Evolutionary conservation across 1,139 yeast genomes (phyloP), one percentile per base, ranked within the genome.

Genomic region (Yamadazyma epiphylla): DNA sequence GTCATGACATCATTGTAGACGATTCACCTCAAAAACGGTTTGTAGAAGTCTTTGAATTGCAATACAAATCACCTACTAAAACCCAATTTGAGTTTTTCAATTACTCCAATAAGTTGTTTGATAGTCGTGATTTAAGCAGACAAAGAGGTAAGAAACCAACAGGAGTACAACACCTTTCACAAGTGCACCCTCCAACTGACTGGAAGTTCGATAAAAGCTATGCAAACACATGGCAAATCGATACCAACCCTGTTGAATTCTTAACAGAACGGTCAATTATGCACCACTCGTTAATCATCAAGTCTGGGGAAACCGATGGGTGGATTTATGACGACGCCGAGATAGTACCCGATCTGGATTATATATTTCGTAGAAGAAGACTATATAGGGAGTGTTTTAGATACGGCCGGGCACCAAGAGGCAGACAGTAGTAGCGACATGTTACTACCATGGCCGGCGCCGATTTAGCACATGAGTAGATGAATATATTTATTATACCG

Each of bases 31-130:
- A 80, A 29, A 62, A 70, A 0, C 60, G 70, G 31, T 54, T 66
- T 10, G 89, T 85, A 5, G 95, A 87, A 48, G 62, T 88, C 1
- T 88, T 69, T 51, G 95, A 87, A 53, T 64, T 88, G 17, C 84
- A 85, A 49, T 66, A 70, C 31, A 82, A 72, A 44, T 82, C 82
- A 22, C 63, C 78, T 11, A 70, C 83, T 3, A 75, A 78, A 4
- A 59, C 70, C 4, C 62, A 68, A 24, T 88, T 94, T 85, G 65
- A 53, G 9, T 57, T 60, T 25, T 56, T 54, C 34, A 46, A 53
- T 21, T 68, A 62, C 35, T 40, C 66, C 23, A 55, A 51, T 27
- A 47, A 48, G 2, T 53, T 79, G 0, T 88, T 81, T 53, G 80
- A 76, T 33, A 51, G 57, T 7, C 54, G 57, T 17, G 78, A 80